phyloP scores from a whole-genome alignment of 1,284 basidiomycete species.

The Phlebopus sp. region DNA sequence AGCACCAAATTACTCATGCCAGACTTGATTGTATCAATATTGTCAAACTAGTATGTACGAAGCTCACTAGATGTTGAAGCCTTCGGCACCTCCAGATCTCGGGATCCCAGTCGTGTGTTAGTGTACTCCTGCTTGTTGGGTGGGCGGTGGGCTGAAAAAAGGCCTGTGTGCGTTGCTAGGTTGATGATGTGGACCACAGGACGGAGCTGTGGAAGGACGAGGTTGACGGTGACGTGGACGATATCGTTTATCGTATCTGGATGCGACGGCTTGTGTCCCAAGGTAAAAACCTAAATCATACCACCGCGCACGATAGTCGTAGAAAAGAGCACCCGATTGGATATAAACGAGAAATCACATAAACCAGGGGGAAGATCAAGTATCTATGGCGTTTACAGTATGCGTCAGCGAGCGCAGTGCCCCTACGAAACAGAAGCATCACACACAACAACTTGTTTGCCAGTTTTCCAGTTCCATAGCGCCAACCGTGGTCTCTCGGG shows the following conservation, averaged over 20 bases:
- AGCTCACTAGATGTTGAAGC: too few species aligned
- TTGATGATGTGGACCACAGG: slow-evolving; percentile 13
- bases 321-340: slow-evolving; percentile 42
- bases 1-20: too few species aligned
- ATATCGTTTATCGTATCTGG: neutral
- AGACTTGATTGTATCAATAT: too few species aligned
- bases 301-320: slow-evolving; percentile 34
- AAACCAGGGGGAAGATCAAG: too few species aligned
- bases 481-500: slow-evolving; percentile 36
- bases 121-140: slow-evolving; percentile 26
- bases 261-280: slow-evolving; percentile 16
- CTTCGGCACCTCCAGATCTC: too few species aligned
- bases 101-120: too few species aligned
- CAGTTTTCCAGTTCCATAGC: slow-evolving; percentile 56
- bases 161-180: slow-evolving; percentile 34
- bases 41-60: too few species aligned
- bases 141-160: slow-evolving; percentile 36
- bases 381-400: too few species aligned
- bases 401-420: too few species aligned
- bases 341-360: slow-evolving; percentile 34
- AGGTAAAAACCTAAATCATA: slow-evolving; percentile 40
- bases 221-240: slow-evolving; percentile 28
- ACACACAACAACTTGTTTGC: slow-evolving; percentile 40
- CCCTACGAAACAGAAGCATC: slow-evolving; percentile 31
- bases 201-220: slow-evolving; percentile 34